phyloP scores from a whole-genome alignment of 2,329 filamentous ascomycete genomes.

The Scopulariopsis brevicaulis region DNA sequence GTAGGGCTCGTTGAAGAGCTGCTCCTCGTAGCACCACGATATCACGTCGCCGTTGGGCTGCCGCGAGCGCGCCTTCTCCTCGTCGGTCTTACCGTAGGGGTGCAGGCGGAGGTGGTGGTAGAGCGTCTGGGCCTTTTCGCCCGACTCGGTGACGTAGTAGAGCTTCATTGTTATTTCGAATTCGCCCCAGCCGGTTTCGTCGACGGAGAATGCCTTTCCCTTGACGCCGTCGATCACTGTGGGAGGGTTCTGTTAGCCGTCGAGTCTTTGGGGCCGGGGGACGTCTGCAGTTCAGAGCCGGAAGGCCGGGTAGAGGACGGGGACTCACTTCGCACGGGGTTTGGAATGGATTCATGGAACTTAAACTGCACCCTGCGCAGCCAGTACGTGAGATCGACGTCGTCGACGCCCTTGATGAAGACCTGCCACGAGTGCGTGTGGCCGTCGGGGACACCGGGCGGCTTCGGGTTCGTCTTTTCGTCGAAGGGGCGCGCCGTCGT shows the following conservation, averaged over 20 bases:
- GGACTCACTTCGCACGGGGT: conserved; percentile 64
- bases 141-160: conserved; percentile 78
- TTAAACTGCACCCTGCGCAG: conserved; percentile 96
- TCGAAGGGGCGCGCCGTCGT: conserved; percentile 72
- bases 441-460: conserved; percentile 66
- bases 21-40: conserved; percentile 81
- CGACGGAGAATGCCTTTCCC: conserved; percentile 65
- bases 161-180: conserved; percentile 95
- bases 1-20: conserved; percentile 95
- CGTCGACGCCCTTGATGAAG: conserved; percentile 82
- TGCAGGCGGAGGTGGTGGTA: conserved; percentile 89
- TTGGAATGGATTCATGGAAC: conserved; percentile 91
- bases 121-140: conserved; percentile 90
- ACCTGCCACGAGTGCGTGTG: conserved; percentile 97
- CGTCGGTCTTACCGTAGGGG: conserved; percentile 76
- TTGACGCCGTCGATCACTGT: conserved; percentile 59
- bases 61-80: conserved; percentile 51
- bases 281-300: neutral
- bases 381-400: conserved; percentile 90
- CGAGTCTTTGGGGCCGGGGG: neutral
- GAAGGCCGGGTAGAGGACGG: conserved; percentile 1
- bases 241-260: neutral
- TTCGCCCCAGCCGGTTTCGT: conserved; percentile 94
- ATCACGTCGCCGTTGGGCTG: conserved; percentile 52
- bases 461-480: conserved; percentile 66